These are phyloP conservation scores for Martiniozyma abietophila DNA, from an alignment of 805 yeast genomes.

Conservation along the genomic window DNA sequence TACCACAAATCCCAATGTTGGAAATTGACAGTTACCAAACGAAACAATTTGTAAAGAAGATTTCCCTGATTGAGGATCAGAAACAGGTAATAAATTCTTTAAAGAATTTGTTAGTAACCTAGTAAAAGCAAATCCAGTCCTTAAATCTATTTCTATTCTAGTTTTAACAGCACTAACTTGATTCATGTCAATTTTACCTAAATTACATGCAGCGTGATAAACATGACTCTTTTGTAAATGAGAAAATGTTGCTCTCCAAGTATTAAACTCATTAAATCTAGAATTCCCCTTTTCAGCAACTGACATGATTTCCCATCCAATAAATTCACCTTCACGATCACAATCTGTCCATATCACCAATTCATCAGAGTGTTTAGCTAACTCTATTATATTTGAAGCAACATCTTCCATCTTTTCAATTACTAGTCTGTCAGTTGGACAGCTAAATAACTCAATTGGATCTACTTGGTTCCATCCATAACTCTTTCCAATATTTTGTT, in stretches of 20 bases:
- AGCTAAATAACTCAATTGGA: constrained; percentile 61
- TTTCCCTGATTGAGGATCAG: constrained; percentile 6
- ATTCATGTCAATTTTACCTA: constrained; percentile 50
- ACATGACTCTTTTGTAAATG: constrained; percentile 77
- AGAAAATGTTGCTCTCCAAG: constrained; percentile 77
- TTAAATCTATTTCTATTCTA: constrained; percentile 76
- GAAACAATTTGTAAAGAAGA: constrained; percentile 34
- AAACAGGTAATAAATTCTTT: constrained; percentile 24
- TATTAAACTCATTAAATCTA: constrained; percentile 34
- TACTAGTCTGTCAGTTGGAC: constrained; percentile 32
- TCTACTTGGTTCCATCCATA: constrained; percentile 58
- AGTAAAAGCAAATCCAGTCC: constrained; percentile 87
- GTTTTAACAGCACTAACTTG: constrained; percentile 80
- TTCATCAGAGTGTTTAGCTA: constrained; percentile 49
- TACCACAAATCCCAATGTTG: constrained; percentile 92
- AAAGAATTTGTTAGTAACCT: constrained; percentile 58
- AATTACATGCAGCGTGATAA: constrained; percentile 61
- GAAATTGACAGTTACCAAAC: constrained; percentile 93
- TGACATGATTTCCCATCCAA: constrained; percentile 72
- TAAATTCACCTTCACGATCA: constrained; percentile 92
- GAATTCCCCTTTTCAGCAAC: constrained; percentile 53
- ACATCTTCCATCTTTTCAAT: constrained; percentile 32
- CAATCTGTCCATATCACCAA: constrained; percentile 98
- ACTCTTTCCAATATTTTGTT: constrained; percentile 52
- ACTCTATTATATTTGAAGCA: constrained; percentile 56